Evolutionary conservation across 768 basidiomycete genomes (phyloP).

Genomic region (Kwoniella europaea): DNA sequence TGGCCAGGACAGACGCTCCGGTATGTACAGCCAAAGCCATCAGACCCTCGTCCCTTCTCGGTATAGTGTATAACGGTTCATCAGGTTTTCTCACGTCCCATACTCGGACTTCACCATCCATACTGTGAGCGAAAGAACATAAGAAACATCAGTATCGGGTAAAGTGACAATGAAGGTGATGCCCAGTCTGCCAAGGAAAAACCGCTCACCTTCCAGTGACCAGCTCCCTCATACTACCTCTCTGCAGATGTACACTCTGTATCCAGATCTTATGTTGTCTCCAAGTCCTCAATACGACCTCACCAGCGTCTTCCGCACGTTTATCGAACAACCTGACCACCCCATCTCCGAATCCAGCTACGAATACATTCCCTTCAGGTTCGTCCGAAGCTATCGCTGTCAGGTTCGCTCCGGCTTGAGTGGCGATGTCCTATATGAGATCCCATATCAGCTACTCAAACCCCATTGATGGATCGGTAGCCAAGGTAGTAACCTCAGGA

Average conservation of each 20-base stretch:
- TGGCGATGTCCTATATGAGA: constrained; percentile 74
- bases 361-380: constrained; percentile 75
- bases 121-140: constrained; percentile 60
- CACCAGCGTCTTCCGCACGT: constrained; percentile 67
- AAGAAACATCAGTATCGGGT: not conserved
- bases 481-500: no score
- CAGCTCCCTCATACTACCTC: constrained; percentile 70
- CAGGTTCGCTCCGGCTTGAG: constrained; percentile 85
- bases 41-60: constrained; percentile 72
- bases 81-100: constrained; percentile 82
- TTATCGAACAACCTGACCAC: constrained; percentile 87
- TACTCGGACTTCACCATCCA: constrained; percentile 85
- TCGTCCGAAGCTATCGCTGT: constrained; percentile 82
- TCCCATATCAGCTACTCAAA: not conserved
- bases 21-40: constrained; percentile 86
- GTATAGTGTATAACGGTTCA: constrained; percentile 67
- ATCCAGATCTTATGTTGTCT: constrained; percentile 83
- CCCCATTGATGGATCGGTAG: not conserved
- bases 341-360: constrained; percentile 92
- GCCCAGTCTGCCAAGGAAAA: not conserved
- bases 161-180: no score
- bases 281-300: constrained; percentile 79
- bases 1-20: constrained; percentile 79
- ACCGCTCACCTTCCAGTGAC: constrained; percentile 78
- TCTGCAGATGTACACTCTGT: constrained; percentile 85